Evolutionary conservation across 2,329 filamentous ascomycete species (phyloP).

Genomic region (Cercospora citrullina): DNA sequence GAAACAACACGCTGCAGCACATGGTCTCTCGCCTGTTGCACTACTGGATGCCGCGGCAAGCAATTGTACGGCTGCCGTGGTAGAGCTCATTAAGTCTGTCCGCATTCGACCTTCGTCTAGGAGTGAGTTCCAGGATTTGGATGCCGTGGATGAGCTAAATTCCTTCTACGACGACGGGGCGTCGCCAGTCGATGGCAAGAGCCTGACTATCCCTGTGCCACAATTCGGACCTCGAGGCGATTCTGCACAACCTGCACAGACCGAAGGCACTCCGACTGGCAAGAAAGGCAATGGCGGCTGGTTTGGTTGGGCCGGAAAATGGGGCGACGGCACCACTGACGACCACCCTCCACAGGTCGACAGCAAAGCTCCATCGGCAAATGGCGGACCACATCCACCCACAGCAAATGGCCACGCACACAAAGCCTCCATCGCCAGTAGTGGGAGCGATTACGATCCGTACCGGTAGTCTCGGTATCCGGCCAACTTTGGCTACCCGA

Average conservation of each 20-base stretch:
- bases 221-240: slow-evolving; percentile 12
- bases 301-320: slow-evolving; percentile 31
- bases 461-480: slow-evolving; percentile 29
- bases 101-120: slow-evolving; percentile 64
- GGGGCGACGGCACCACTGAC: slow-evolving; percentile 21
- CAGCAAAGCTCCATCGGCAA: slow-evolving; percentile 8
- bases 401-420: slow-evolving; percentile 18
- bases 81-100: slow-evolving; percentile 79
- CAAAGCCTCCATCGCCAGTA: slow-evolving; percentile 15
- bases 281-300: slow-evolving; percentile 27
- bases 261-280: neutral
- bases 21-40: slow-evolving; percentile 87
- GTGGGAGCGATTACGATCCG: slow-evolving; percentile 29
- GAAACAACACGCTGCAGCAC: slow-evolving; percentile 82
- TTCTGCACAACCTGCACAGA: neutral
- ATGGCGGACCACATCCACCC: slow-evolving; percentile 9
- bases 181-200: slow-evolving; percentile 15
- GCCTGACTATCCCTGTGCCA: slow-evolving; percentile 20
- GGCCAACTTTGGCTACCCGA: slow-evolving; percentile 5
- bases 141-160: slow-evolving; percentile 27
- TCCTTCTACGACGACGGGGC: slow-evolving; percentile 30
- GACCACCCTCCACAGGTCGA: slow-evolving; percentile 14
- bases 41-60: slow-evolving; percentile 90
- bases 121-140: slow-evolving; percentile 28
- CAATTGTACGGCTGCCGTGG: slow-evolving; percentile 79